Base-by-base conservation (phyloP, 352 stramenopile species). In the Phytophthora kernoviae region DNA sequence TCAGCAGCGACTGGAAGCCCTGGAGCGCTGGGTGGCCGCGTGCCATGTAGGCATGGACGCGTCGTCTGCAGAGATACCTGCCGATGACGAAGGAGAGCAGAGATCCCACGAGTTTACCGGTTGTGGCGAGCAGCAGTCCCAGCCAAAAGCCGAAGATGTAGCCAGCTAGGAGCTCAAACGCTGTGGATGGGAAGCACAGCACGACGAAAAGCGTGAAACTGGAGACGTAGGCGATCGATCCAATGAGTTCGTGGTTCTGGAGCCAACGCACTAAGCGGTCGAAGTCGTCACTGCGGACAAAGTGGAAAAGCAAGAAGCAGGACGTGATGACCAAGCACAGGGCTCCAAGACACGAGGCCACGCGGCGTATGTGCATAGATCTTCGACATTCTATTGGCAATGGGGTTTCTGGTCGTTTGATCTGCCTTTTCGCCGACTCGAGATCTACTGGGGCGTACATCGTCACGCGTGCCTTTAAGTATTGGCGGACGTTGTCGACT, bases 121-220 rank as follows among this genome's bases (percentile, higher is more conserved):
- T 58, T 0, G 75, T 88, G 22, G 84, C 77, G 21, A 94, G 60
- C 30, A 88, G 14, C 6, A 91, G 65, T 0, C 82, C 85, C 33
- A 88, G 73, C 77, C 78, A 91, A 43, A 92, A 88, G 53, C 77
- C 82, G 45, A 94, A 94, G 24, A 87, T 81, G 54, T 92, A 92
- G 30, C 85, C 82, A 1, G 85, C 82, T 17, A 91, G 54, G 11
- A 94, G 56, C 64, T 94, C 85, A 63, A 92, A 92, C 5, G 77
- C 76, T 8, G 82, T 92, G 15, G 85, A 91, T 5, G 85, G 85
- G 32, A 91, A 88, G 60, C 79, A 88, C 21, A 88, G 48, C 34
- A 86, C 70, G 37, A 88, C 77, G 51, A 77, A 80, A 30, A 65
- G 40, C 11, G 67, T 71, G 62, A 88, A 88, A 42, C 63, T 61